Conservation (phyloP, 164 flowering plant species). For the Pachysandra terminalis region DNA sequence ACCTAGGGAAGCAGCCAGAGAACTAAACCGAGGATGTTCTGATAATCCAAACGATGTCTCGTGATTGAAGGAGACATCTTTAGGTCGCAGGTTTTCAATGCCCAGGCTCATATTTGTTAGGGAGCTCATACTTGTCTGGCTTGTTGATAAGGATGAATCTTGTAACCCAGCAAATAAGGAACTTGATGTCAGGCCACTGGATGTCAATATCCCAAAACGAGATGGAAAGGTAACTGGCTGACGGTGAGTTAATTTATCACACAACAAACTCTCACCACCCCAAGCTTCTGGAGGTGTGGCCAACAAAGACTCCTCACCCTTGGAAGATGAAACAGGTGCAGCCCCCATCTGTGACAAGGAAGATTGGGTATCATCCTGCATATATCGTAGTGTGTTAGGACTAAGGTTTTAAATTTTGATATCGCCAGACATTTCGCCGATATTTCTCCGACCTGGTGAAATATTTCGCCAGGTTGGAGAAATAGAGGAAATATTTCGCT, state of each 20-base stretch:
- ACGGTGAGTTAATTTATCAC: constrained; percentile 59
- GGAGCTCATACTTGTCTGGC: constrained; percentile 38
- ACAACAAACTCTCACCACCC: constrained; percentile 79
- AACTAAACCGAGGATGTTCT: constrained; percentile 44
- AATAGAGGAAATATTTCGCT: no score
- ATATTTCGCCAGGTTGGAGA: no score
- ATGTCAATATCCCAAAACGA: constrained; percentile 44
- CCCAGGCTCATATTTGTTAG: constrained; percentile 30
- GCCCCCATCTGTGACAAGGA: constrained; percentile 38
- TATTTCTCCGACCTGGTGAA: no score
- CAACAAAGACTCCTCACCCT: constrained; percentile 49
- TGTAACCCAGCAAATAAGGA: constrained; percentile 48
- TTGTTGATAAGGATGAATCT: constrained; percentile 40
- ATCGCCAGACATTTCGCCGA: no score
- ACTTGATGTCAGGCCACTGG: constrained; percentile 43
- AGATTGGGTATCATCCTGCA: constrained; percentile 70
- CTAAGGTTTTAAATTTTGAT: no score
- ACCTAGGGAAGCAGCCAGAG: constrained; percentile 36
- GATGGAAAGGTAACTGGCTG: constrained; percentile 49
- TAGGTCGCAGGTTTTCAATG: constrained; percentile 36
- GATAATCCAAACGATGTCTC: constrained; percentile 46
- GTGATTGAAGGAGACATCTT: constrained; percentile 41
- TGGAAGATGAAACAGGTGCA: constrained; percentile 51
- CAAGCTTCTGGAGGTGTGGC: constrained; percentile 94
- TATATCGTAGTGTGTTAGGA: no score